These are phyloP conservation scores for Penicillium cosmopolitanum DNA, from an alignment of 495 filamentous ascomycete species.

Conservation along the genomic window DNA sequence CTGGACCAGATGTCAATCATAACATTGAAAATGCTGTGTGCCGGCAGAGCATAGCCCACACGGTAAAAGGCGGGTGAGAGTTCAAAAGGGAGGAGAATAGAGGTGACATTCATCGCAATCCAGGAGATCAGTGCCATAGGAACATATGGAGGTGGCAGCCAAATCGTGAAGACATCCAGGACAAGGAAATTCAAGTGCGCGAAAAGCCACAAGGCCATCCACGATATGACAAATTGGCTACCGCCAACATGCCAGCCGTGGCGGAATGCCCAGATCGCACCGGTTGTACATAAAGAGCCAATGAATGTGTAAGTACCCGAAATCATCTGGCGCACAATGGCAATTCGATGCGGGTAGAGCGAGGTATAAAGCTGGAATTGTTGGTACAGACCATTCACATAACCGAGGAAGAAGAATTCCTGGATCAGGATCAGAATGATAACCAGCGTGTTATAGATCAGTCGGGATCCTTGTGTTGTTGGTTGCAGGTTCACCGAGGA, in stretches of 20 bases:
- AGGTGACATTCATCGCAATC: conserved; percentile 52
- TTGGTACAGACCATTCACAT: conserved; percentile 43
- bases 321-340: conserved; percentile 43
- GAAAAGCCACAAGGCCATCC: conserved; percentile 56
- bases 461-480: conserved; percentile 51
- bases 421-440: conserved; percentile 54
- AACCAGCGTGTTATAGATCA: conserved; percentile 56
- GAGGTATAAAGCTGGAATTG: conserved; percentile 48
- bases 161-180: conserved; percentile 52
- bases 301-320: conserved; percentile 47
- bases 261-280: conserved; percentile 56
- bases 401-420: conserved; percentile 57
- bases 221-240: conserved; percentile 51
- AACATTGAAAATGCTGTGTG: conserved; percentile 47
- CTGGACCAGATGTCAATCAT: conserved; percentile 53
- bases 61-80: conserved; percentile 50
- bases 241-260: conserved; percentile 49
- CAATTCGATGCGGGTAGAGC: conserved; percentile 43
- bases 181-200: conserved; percentile 53
- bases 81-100: conserved; percentile 51
- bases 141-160: conserved; percentile 43
- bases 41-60: conserved; percentile 51
- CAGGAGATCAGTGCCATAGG: conserved; percentile 53
- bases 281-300: conserved; percentile 49
- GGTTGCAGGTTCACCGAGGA: conserved; percentile 45